phyloP scores from a whole-genome alignment of 176 grass and related monocot species.

The Chrysopogon serrulatus region DNA sequence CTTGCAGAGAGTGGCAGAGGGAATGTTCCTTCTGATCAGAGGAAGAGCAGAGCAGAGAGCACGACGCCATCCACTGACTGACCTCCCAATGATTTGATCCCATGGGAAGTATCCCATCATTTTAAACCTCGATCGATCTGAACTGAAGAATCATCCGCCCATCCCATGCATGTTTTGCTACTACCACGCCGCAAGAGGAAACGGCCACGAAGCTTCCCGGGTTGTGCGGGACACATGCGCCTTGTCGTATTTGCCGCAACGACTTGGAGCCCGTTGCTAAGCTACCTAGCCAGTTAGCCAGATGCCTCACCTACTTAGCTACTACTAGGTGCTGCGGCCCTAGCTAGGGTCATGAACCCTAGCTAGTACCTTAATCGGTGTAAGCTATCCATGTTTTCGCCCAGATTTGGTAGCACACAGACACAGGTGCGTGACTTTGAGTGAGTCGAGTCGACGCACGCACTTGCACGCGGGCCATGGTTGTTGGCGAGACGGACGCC shows the following conservation, averaged over 20 bases:
- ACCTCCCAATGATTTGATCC: conserved; percentile 20
- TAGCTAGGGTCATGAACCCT: conserved; percentile 3
- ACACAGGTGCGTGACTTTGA: no score
- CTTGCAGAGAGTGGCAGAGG: conserved; percentile 33
- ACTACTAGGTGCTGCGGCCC: no score
- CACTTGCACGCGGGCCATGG: not conserved
- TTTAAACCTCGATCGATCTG: not conserved
- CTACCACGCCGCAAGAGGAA: not conserved
- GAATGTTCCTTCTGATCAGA: conserved; percentile 54
- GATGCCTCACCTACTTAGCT: not conserved
- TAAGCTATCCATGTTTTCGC: not conserved
- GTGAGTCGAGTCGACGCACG: no score
- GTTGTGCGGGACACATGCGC: conserved; percentile 38
- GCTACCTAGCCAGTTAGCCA: not conserved
- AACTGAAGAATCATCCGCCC: not conserved
- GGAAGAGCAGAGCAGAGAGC: not conserved
- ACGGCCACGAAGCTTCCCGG: conserved; percentile 36
- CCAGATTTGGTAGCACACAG: not conserved
- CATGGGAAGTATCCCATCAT: conserved; percentile 9
- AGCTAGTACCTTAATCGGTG: not conserved
- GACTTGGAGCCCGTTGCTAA: conserved; percentile 7
- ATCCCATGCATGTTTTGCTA: not conserved
- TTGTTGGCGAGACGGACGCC: not conserved
- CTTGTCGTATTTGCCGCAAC: conserved; percentile 16
- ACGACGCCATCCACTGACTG: not conserved